A percentile compares a stretch with the other conserved stretches of the same genome.
These are phyloP conservation scores for Pseudocercospora vitis DNA, from an alignment of 2,329 filamentous ascomycete genomes.

Conservation along the genomic window DNA sequence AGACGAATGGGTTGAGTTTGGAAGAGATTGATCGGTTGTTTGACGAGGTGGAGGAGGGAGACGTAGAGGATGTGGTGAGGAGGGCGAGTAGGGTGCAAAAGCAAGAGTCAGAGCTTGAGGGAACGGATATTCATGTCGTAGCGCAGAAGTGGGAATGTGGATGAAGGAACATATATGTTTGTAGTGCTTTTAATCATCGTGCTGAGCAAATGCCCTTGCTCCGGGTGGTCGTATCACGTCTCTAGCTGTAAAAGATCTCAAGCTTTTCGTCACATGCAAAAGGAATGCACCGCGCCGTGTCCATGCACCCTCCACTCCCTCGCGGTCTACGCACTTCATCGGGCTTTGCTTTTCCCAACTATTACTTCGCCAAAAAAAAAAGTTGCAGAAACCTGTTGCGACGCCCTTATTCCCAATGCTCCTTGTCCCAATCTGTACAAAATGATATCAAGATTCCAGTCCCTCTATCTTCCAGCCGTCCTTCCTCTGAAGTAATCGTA, in stretches of 20 bases:
- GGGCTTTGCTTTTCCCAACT: background rate
- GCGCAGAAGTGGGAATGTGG: no score
- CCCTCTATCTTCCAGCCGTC: constrained; percentile 17
- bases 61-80: constrained; percentile 34
- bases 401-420: no score
- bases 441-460: background rate
- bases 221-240: constrained; percentile 1
- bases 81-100: constrained; percentile 21
- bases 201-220: background rate
- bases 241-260: background rate
- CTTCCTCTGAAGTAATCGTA: constrained; percentile 43
- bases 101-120: constrained; percentile 19
- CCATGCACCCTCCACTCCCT: background rate
- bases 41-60: constrained; percentile 49
- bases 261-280: constrained; percentile 2
- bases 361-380: no score
- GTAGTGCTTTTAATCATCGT: no score
- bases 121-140: no score
- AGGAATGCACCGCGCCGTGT: background rate
- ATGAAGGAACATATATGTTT: no score
- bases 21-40: constrained; percentile 62
- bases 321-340: background rate
- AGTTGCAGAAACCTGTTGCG: background rate
- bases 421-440: constrained; percentile 2
- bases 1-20: constrained; percentile 55